Percentiles rank a stretch among this genome's conserved stretches.
Evolutionary conservation across 768 basidiomycete species (phyloP).

Genomic region (Ephemerocybe angulata): DNA sequence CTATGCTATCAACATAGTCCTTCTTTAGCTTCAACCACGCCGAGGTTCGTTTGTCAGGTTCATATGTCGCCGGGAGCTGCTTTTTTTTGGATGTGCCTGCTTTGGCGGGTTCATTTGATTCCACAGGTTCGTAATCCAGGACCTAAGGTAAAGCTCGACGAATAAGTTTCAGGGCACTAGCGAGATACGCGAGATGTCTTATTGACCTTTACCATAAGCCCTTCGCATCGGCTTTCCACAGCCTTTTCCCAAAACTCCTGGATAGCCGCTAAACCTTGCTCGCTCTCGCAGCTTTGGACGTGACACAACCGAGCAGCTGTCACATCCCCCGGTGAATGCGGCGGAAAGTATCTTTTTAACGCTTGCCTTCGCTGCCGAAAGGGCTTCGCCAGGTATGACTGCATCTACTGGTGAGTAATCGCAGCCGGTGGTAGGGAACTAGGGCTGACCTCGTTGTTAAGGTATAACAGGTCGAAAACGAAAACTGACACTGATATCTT

Average conservation of each 20-base stretch:
- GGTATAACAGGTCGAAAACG: slow-evolving; percentile 85
- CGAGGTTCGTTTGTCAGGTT: slow-evolving; percentile 81
- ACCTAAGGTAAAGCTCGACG: slow-evolving; percentile 22
- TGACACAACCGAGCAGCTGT: slow-evolving; percentile 62
- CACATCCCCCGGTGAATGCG: slow-evolving; percentile 41
- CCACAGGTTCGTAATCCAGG: slow-evolving; percentile 43
- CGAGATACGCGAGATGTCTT: background rate
- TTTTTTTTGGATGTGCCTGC: slow-evolving; percentile 47
- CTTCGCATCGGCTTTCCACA: slow-evolving; percentile 77
- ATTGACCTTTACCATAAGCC: slow-evolving; percentile 87
- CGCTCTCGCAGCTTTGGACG: slow-evolving; percentile 69
- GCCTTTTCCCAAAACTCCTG: slow-evolving; percentile 75
- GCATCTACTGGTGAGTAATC: slow-evolving; percentile 1
- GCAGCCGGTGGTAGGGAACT: slow-evolving; percentile 3
- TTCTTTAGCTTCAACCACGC: slow-evolving; percentile 93
- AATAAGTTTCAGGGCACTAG: background rate
- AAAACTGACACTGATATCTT: slow-evolving; percentile 79
- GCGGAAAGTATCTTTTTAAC: slow-evolving; percentile 60
- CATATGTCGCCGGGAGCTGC: slow-evolving; percentile 80
- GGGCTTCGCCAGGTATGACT: slow-evolving; percentile 66
- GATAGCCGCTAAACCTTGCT: slow-evolving; percentile 55
- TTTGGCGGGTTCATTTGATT: slow-evolving; percentile 20
- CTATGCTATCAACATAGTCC: slow-evolving; percentile 79
- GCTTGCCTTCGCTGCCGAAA: slow-evolving; percentile 70
- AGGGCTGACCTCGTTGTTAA: slow-evolving; percentile 67